These are phyloP conservation scores for Diaporthe destruens DNA, from an alignment of 2,329 filamentous ascomycete genomes.

Conservation along the genomic window DNA sequence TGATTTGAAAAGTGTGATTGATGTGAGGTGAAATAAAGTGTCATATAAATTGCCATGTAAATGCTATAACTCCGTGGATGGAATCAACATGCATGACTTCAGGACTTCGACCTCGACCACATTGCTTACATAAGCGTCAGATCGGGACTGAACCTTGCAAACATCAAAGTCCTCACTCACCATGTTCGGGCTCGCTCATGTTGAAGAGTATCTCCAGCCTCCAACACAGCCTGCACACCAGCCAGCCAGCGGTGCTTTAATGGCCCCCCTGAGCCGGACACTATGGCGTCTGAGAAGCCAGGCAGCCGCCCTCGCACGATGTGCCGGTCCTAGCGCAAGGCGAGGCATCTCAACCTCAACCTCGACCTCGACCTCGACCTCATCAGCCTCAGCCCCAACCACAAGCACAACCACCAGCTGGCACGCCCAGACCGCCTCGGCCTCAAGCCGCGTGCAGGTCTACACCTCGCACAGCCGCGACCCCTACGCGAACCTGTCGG, in stretches of 20 bases:
- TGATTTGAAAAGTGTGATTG: too few relatives aligned
- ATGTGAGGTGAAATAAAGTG: too few relatives aligned
- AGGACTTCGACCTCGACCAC: neutral
- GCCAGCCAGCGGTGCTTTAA: conserved; percentile 3
- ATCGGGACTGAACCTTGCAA: neutral
- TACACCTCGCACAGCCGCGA: conserved; percentile 78
- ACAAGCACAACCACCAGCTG: conserved; percentile 15
- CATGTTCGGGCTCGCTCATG: neutral
- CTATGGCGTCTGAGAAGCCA: conserved; percentile 22
- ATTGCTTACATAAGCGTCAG: conserved; percentile 21
- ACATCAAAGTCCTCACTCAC: conserved; percentile 14
- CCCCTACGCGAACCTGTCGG: conserved; percentile 91
- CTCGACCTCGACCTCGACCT: too few relatives aligned
- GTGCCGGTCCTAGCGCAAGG: neutral
- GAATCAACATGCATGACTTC: too few relatives aligned
- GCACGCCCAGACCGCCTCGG: conserved; percentile 50
- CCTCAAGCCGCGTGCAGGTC: conserved; percentile 70
- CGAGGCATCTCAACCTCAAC: neutral
- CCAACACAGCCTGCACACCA: neutral
- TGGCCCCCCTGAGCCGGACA: conserved; percentile 34
- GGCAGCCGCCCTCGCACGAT: neutral
- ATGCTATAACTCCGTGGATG: too few relatives aligned
- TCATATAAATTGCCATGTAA: too few relatives aligned
- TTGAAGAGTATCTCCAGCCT: neutral
- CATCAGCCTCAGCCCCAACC: too few relatives aligned